Evolutionary conservation across 805 yeast species (phyloP).

Genomic region (Schizosaccharomyces japonicus): DNA sequence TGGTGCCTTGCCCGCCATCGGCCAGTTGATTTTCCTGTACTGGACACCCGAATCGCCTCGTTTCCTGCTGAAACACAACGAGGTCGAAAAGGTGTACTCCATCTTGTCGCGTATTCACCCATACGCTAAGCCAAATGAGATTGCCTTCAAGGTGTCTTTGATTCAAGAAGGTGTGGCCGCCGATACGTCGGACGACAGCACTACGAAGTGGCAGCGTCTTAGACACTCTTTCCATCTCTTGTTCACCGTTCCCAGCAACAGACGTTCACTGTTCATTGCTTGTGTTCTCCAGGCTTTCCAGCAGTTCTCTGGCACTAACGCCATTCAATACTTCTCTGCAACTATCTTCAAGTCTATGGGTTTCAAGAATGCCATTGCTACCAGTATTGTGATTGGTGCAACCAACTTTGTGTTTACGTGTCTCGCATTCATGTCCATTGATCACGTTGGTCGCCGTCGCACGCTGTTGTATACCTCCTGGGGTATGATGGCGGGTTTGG

Average conservation of each 20-base stretch:
- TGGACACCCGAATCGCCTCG: slow-evolving; percentile 91
- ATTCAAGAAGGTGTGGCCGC: slow-evolving; percentile 25
- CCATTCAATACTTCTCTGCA: slow-evolving; percentile 78
- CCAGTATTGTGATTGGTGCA: slow-evolving; percentile 74
- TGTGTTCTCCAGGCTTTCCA: slow-evolving; percentile 89
- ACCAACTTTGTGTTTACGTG: slow-evolving; percentile 74
- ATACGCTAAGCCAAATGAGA: slow-evolving; percentile 36
- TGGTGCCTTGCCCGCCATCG: slow-evolving; percentile 68
- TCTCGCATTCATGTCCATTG: slow-evolving; percentile 66
- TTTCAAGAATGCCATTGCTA: slow-evolving; percentile 67
- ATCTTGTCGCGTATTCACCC: slow-evolving; percentile 42
- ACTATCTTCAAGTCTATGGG: slow-evolving; percentile 82
- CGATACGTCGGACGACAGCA: slow-evolving; percentile 10
- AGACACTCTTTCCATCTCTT: slow-evolving; percentile 15
- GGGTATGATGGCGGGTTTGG: slow-evolving; percentile 51
- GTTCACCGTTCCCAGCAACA: slow-evolving; percentile 27
- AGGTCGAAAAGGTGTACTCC: slow-evolving; percentile 34
- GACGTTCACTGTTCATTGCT: slow-evolving; percentile 67
- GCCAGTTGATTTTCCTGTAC: slow-evolving; percentile 49
- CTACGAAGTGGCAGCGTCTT: slow-evolving; percentile 5
- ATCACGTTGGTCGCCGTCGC: slow-evolving; percentile 63
- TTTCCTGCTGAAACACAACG: slow-evolving; percentile 48
- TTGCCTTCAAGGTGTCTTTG: slow-evolving; percentile 32
- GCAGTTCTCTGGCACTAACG: slow-evolving; percentile 88
- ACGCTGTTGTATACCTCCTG: slow-evolving; percentile 50